phyloP scores from a whole-genome alignment of 192 early-diverging fungal genomes.

The Phlyctochytrium bullatum region DNA sequence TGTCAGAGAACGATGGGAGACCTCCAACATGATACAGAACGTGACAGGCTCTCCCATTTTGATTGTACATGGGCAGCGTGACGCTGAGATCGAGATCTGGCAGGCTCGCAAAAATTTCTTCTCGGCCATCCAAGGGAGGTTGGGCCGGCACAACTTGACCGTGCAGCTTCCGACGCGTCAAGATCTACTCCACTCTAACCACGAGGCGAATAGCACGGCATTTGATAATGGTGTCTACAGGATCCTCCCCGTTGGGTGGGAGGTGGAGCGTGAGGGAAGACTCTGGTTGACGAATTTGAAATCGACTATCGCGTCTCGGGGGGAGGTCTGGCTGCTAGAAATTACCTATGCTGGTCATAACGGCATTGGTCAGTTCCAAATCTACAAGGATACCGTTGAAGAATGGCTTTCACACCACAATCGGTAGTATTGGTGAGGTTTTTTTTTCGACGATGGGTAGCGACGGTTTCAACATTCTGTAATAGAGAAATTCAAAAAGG shows the following conservation, averaged over 20 bases:
- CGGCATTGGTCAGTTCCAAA: conserved; percentile 24
- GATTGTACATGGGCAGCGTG: conserved; percentile 40
- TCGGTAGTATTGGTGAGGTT: no score
- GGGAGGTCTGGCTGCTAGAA: conserved; percentile 31
- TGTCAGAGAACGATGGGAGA: conserved; percentile 39
- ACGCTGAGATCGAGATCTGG: conserved; percentile 39
- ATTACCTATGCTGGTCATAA: conserved; percentile 42
- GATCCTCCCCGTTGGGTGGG: neutral
- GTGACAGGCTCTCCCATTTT: conserved; percentile 35
- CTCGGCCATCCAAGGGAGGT: neutral
- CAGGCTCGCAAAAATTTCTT: neutral
- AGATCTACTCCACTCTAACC: neutral
- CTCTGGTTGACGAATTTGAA: neutral
- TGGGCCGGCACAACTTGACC: neutral
- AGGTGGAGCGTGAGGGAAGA: neutral
- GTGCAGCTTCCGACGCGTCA: neutral
- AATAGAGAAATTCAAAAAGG: no score
- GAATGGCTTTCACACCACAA: conserved; percentile 22
- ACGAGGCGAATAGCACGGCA: neutral
- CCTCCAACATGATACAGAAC: conserved; percentile 28
- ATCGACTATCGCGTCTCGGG: neutral
- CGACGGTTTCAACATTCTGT: no score
- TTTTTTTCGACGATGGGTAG: no score
- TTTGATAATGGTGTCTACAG: neutral
- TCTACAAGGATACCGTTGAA: conserved; percentile 27